Evolutionary conservation across 495 filamentous ascomycete species (phyloP).

Genomic region (Pseudoneurospora amorphoporcata): DNA sequence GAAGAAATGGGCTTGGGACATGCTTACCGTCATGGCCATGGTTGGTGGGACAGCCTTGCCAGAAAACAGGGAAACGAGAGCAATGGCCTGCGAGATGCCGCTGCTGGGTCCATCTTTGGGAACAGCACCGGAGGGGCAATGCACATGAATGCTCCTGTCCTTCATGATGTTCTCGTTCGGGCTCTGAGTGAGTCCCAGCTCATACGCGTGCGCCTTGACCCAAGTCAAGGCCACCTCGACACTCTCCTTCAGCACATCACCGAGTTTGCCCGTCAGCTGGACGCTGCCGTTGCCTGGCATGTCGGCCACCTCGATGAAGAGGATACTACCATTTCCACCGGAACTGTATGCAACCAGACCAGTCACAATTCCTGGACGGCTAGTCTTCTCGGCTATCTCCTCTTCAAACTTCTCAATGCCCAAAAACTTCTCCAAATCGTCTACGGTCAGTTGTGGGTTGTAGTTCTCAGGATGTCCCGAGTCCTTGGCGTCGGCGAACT

Average conservation of each 20-base stretch:
- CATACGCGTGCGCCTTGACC: constrained; percentile 94
- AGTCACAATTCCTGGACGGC: constrained; percentile 88
- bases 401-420: constrained; percentile 92
- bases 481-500: constrained; percentile 85
- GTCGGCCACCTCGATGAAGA: constrained; percentile 97
- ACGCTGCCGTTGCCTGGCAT: constrained; percentile 92
- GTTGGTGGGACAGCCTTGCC: constrained; percentile 82
- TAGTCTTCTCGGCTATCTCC: constrained; percentile 83
- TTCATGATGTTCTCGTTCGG: constrained; percentile 92
- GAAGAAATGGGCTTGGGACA: neutral
- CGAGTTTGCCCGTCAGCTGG: constrained; percentile 97
- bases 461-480: constrained; percentile 57
- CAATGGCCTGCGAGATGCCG: constrained; percentile 88
- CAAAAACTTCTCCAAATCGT: constrained; percentile 81
- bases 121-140: constrained; percentile 90
- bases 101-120: constrained; percentile 88
- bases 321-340: constrained; percentile 87
- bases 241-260: constrained; percentile 92
- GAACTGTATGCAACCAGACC: constrained; percentile 93
- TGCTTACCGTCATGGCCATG: constrained; percentile 77
- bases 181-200: constrained; percentile 71
- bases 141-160: constrained; percentile 86
- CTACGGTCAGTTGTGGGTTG: constrained; percentile 58
- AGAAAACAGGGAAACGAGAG: constrained; percentile 82
- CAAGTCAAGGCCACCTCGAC: constrained; percentile 91